Percentiles rank a stretch among this genome's conserved stretches.
Evolutionary conservation across 768 basidiomycete genomes (phyloP).

Genomic region (Pleurotus citrinopileatus): DNA sequence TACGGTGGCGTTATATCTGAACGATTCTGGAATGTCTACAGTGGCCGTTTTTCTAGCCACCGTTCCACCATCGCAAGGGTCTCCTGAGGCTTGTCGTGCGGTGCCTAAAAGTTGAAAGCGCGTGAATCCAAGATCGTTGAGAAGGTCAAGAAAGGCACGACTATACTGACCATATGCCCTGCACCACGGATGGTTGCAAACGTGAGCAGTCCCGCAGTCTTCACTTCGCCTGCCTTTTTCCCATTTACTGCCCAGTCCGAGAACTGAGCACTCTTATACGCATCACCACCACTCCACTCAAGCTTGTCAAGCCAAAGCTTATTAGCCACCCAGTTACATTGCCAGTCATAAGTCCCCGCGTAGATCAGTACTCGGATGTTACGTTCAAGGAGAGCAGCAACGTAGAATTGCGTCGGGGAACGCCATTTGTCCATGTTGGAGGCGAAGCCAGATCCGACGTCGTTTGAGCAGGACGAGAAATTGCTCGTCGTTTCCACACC

Average conservation of each 20-base stretch:
- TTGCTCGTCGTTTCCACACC: conserved; percentile 54
- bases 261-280: conserved; percentile 46
- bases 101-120: conserved; percentile 34
- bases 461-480: conserved; percentile 54
- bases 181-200: conserved; percentile 55
- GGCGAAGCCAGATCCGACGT: conserved; percentile 50
- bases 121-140: neutral
- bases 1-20: no score
- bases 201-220: conserved; percentile 35
- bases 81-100: conserved; percentile 57
- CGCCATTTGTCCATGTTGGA: conserved; percentile 60
- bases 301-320: conserved; percentile 72
- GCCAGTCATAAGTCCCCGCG: conserved; percentile 76
- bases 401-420: conserved; percentile 59
- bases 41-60: conserved; percentile 48
- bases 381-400: conserved; percentile 70
- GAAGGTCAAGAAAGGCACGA: conserved; percentile 8
- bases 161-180: conserved; percentile 58
- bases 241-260: conserved; percentile 56
- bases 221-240: conserved; percentile 45
- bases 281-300: conserved; percentile 64
- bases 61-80: conserved; percentile 57
- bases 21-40: no score
- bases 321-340: conserved; percentile 79
- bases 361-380: conserved; percentile 73